Evolutionary conservation across 805 yeast genomes (phyloP).

Genomic region (Candida dendrica): DNA sequence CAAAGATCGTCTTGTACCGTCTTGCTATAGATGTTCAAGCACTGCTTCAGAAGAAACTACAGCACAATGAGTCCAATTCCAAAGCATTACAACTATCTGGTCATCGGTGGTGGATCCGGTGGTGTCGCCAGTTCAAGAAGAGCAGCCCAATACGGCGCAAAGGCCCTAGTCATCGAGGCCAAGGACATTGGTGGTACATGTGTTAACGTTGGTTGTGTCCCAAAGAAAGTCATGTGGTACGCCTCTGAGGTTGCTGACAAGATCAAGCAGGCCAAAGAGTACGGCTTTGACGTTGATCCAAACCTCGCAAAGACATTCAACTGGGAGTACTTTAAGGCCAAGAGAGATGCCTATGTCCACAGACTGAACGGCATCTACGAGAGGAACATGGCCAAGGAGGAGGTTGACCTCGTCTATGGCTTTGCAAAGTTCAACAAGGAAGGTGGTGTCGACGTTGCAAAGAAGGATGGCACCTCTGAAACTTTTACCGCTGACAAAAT

Average conservation of each 20-base stretch:
- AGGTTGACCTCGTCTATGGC: conserved; percentile 82
- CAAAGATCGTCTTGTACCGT: no score
- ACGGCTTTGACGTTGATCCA: conserved; percentile 65
- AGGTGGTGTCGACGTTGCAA: conserved; percentile 73
- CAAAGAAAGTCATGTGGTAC: conserved; percentile 98
- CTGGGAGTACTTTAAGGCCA: conserved; percentile 76
- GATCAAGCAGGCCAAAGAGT: conserved; percentile 67
- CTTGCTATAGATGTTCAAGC: neutral
- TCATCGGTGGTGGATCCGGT: conserved; percentile 98
- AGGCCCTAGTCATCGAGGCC: conserved; percentile 75
- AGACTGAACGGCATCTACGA: conserved; percentile 92
- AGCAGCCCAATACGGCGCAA: conserved; percentile 91
- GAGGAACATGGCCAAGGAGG: conserved; percentile 78
- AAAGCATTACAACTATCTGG: conserved; percentile 79
- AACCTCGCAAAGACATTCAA: conserved; percentile 56
- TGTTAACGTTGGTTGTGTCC: conserved; percentile 99
- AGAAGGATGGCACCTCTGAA: conserved; percentile 52
- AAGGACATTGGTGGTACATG: conserved; percentile 93
- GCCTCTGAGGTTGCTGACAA: conserved; percentile 85
- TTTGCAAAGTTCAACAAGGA: conserved; percentile 69
- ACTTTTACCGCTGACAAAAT: conserved; percentile 73
- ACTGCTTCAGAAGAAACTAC: conserved; percentile 1
- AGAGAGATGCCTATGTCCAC: conserved; percentile 86
- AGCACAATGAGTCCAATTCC: conserved; percentile 47
- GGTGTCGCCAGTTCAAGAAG: conserved; percentile 98